Evolutionary conservation across 495 filamentous ascomycete genomes (phyloP).

Genomic region (Xylona heveae): DNA sequence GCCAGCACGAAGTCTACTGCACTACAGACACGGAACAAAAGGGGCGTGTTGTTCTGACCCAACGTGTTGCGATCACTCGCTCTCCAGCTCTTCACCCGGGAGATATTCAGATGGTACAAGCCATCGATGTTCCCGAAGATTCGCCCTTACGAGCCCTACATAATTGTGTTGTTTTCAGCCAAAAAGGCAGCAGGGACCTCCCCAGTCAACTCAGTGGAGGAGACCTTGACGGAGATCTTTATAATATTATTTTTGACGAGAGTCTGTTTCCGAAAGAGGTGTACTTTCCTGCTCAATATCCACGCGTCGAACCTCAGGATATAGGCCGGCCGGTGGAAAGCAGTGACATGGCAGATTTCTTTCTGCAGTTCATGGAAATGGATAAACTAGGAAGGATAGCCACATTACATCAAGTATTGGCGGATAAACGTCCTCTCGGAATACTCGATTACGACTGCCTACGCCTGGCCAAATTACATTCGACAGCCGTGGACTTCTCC

Average conservation of each 20-base stretch:
- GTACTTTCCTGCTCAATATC: constrained; percentile 44
- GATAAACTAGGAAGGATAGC: constrained; percentile 54
- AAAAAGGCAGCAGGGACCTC: constrained; percentile 44
- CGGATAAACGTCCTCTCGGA: constrained; percentile 35
- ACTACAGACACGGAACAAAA: constrained; percentile 19
- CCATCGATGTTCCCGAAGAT: constrained; percentile 27
- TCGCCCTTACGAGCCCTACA: constrained; percentile 35
- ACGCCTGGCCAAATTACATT: constrained; percentile 45
- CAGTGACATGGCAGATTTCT: constrained; percentile 54
- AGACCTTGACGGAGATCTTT: constrained; percentile 67
- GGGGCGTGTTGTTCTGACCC: constrained; percentile 8
- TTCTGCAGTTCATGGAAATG: constrained; percentile 58
- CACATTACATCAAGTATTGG: constrained; percentile 40
- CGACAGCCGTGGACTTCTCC: constrained; percentile 62
- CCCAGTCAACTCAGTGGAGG: constrained; percentile 60
- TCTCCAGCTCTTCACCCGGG: constrained; percentile 62
- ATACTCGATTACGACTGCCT: constrained; percentile 35
- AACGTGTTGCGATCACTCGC: constrained; percentile 37
- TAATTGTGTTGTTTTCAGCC: constrained; percentile 65
- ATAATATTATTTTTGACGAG: constrained; percentile 49
- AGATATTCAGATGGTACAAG: constrained; percentile 44
- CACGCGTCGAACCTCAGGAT: constrained; percentile 26
- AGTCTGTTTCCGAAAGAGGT: constrained; percentile 18
- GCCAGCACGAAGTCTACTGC: constrained; percentile 45
- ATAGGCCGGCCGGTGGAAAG: constrained; percentile 30